These are phyloP conservation scores for Hypoxylon sp. DNA, from an alignment of 2,329 filamentous ascomycete species.

Conservation along the genomic window DNA sequence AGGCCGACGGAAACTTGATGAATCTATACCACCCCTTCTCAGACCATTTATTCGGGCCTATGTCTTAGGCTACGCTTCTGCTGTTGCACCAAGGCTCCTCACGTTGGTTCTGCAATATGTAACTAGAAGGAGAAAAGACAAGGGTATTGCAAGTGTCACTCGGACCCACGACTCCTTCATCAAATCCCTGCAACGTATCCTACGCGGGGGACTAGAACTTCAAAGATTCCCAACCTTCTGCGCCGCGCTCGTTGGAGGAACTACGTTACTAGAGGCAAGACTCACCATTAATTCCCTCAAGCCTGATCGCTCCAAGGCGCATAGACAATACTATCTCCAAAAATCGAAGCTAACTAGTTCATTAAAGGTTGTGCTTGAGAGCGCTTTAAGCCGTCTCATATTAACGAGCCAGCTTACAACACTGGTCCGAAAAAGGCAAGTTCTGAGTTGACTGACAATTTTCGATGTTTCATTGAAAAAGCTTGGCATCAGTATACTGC, in stretches of 20 bases:
- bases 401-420: conserved; percentile 44
- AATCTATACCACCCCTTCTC: conserved; percentile 64
- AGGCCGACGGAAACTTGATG: conserved; percentile 49
- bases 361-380: conserved; percentile 49
- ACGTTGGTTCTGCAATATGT: conserved; percentile 68
- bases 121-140: conserved; percentile 56
- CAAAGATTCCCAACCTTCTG: conserved; percentile 75
- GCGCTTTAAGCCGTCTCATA: conserved; percentile 46
- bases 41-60: conserved; percentile 73
- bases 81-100: conserved; percentile 70
- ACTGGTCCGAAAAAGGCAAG: conserved; percentile 55
- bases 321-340: not conserved
- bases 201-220: conserved; percentile 67
- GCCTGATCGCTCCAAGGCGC: conserved; percentile 8
- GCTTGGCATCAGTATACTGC: conserved; percentile 40
- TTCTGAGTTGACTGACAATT: conserved; percentile 29
- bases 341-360: conserved; percentile 34
- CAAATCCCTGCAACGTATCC: conserved; percentile 59
- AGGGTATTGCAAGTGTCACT: conserved; percentile 49
- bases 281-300: conserved; percentile 3
- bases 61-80: conserved; percentile 72
- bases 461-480: conserved; percentile 37
- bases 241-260: conserved; percentile 71
- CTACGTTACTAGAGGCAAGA: conserved; percentile 72
- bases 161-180: conserved; percentile 51